Percentiles rank a stretch among this genome's conserved stretches.
Evolutionary conservation across 495 filamentous ascomycete species (phyloP).

Genomic region (Penicillium ochrochloron): DNA sequence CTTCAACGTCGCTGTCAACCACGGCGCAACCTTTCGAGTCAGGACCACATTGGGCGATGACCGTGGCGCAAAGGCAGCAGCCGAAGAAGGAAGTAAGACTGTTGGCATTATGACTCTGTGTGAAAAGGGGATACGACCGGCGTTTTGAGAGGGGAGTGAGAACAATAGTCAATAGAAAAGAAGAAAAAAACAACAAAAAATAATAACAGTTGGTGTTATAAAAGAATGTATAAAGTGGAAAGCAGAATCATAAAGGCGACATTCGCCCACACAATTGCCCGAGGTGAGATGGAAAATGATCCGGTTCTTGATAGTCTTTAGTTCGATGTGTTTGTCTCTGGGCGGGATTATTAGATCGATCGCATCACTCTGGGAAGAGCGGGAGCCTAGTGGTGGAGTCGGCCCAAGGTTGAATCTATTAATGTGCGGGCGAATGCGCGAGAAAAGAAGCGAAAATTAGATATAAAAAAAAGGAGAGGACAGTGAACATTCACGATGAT

Average conservation of each 20-base stretch:
- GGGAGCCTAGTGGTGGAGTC: conserved; percentile 22
- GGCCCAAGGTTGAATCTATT: conserved; percentile 42
- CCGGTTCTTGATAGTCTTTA: neutral
- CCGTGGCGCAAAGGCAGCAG: conserved; percentile 93
- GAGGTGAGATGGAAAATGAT: conserved; percentile 3
- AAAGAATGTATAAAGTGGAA: conserved; percentile 37
- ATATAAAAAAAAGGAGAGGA: conserved; percentile 58
- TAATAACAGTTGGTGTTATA: conserved; percentile 20
- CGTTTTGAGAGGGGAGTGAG: conserved; percentile 24
- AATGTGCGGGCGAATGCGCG: conserved; percentile 55
- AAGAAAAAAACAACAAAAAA: conserved; percentile 28
- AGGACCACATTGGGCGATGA: conserved; percentile 95
- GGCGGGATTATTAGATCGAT: conserved; percentile 31
- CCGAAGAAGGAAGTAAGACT: conserved; percentile 90
- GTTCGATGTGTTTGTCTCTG: conserved; percentile 14
- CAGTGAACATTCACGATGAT: conserved; percentile 22
- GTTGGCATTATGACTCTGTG: conserved; percentile 75
- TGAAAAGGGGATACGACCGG: conserved; percentile 37
- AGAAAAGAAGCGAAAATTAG: conserved; percentile 52
- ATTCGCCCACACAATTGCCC: conserved; percentile 49
- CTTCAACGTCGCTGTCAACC: conserved; percentile 96
- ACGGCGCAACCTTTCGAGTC: conserved; percentile 91
- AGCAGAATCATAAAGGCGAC: conserved; percentile 48
- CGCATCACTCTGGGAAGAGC: conserved; percentile 27
- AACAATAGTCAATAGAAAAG: conserved; percentile 28